Percentiles rank a stretch among this genome's conserved stretches.
Evolutionary conservation across 1,139 yeast species (phyloP).

Genomic region (Hansenula lynferdii): DNA sequence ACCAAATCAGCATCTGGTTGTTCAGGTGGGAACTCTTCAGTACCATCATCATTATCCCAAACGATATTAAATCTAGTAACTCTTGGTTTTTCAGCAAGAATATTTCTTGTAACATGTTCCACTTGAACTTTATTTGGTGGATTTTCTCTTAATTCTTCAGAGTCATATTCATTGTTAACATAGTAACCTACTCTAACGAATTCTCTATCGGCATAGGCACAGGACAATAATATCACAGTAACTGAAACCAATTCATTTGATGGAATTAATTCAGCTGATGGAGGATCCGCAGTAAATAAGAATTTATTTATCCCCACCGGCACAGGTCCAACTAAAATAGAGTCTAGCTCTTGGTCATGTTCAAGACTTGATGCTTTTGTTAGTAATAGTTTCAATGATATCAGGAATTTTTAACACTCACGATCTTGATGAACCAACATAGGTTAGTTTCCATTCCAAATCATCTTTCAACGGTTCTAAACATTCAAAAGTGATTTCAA

Average conservation of each 20-base stretch:
- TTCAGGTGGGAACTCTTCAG: slow-evolving; percentile 73
- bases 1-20: slow-evolving; percentile 53
- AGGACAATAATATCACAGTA: slow-evolving; percentile 86
- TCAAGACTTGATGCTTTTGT: no score
- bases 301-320: slow-evolving; percentile 97
- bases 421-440: slow-evolving; percentile 95
- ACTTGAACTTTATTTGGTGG: slow-evolving; percentile 95
- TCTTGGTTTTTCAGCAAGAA: slow-evolving; percentile 94
- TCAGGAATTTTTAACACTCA: no score
- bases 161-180: slow-evolving; percentile 93
- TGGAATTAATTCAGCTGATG: slow-evolving; percentile 92
- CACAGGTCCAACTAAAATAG: slow-evolving; percentile 94
- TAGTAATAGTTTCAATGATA: no score
- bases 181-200: slow-evolving; percentile 97
- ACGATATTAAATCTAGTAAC: slow-evolving; percentile 95
- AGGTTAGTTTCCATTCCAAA: slow-evolving; percentile 94
- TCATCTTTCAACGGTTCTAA: slow-evolving; percentile 90
- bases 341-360: slow-evolving; percentile 95
- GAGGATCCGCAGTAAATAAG: slow-evolving; percentile 92
- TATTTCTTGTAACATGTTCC: slow-evolving; percentile 90
- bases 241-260: slow-evolving; percentile 93
- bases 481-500: slow-evolving; percentile 96
- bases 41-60: slow-evolving; percentile 73
- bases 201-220: slow-evolving; percentile 90
- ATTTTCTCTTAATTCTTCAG: slow-evolving; percentile 86